phyloP scores from a whole-genome alignment of 768 basidiomycete genomes.

The Fomitopsis pulvina region DNA sequence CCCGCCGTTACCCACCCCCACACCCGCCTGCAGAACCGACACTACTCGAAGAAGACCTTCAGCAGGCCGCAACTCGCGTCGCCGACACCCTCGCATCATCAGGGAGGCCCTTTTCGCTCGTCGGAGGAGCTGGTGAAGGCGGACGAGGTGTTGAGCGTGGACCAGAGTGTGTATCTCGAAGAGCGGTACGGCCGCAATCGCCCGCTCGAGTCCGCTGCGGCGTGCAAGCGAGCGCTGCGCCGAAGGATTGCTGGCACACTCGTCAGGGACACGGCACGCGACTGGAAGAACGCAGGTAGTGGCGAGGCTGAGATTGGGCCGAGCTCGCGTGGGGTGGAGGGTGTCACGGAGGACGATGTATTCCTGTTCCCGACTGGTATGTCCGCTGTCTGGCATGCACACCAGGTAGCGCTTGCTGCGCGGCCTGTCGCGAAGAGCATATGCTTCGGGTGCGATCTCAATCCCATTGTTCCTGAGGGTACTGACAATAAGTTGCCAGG shows the following conservation, averaged over 20 bases:
- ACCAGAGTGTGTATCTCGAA: constrained; percentile 76
- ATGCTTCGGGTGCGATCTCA: constrained; percentile 76
- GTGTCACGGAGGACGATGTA: constrained; percentile 80
- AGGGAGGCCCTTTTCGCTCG: neutral
- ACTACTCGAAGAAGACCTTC: constrained; percentile 43
- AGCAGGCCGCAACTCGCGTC: constrained; percentile 13
- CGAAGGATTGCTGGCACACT: constrained; percentile 85
- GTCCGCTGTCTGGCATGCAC: constrained; percentile 91
- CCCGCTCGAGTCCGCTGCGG: constrained; percentile 58
- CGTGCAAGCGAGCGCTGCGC: constrained; percentile 86
- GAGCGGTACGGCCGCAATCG: constrained; percentile 93
- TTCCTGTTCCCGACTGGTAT: constrained; percentile 86
- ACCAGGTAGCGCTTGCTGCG: constrained; percentile 55
- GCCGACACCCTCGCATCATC: neutral
- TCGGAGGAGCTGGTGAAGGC: constrained; percentile 1
- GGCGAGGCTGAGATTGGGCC: constrained; percentile 46
- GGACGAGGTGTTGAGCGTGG: constrained; percentile 47
- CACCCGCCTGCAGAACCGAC: constrained; percentile 45
- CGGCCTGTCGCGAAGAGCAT: constrained; percentile 70
- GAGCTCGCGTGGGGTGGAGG: constrained; percentile 60
- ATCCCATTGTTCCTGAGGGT: neutral
- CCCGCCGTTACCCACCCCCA: constrained; percentile 22
- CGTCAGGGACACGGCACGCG: constrained; percentile 47
- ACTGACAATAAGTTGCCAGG: constrained; percentile 31
- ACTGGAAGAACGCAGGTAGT: constrained; percentile 36